Evolutionary conservation across 2,329 filamentous ascomycete species (phyloP), one percentile per base, ranked within the genome.

Genomic region (Trichoderma simmonsii): DNA sequence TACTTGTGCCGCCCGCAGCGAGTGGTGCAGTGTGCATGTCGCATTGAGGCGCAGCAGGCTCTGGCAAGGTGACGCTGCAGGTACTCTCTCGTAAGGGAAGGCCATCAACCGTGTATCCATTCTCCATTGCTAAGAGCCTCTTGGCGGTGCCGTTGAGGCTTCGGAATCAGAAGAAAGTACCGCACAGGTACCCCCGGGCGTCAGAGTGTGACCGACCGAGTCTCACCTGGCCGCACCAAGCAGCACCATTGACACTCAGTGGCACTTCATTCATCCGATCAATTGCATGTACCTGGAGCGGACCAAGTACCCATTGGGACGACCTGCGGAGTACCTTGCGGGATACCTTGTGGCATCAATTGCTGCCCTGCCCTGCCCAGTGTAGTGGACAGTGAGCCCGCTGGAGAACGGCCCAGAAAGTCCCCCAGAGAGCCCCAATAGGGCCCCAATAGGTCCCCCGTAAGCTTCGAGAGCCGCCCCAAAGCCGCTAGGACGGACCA

Each of bases 21-120:
- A 21, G 11, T 30, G 9, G 18, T 39, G 48, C 32, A 66, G 21
- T 18, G n/a, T 1, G 32, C 63, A 30, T 51, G 62, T 64, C 39
- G 62, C 63, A 66, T 66, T 66, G 63, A 57, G 63, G 63, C 63
- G 63, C 63, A 66, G 63, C 61, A 63, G 21, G 14, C 15, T 48
- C 24, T 48, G 34, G 36, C 30, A 63, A 43, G 21, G 61, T 48
- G 61, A 43, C 36, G 36, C 26, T 48, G 36, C 34, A 15, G 34
- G 24, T 62, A 62, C 60, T 8, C 32, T 15, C 61, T 63, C 61
- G 36, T 21, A 48, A n/a, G 61, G 36, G 36, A 63, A 48, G 61
- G 61, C 61, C 61, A 28, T 21, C 36, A 18, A 36, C 48, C 26
- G 54, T 43, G 43, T 51, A 36, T 51, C 7, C 18, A 24, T n/a